phyloP scores from a whole-genome alignment of 2,329 filamentous ascomycete genomes.

The Amauroascus verrucosus region DNA sequence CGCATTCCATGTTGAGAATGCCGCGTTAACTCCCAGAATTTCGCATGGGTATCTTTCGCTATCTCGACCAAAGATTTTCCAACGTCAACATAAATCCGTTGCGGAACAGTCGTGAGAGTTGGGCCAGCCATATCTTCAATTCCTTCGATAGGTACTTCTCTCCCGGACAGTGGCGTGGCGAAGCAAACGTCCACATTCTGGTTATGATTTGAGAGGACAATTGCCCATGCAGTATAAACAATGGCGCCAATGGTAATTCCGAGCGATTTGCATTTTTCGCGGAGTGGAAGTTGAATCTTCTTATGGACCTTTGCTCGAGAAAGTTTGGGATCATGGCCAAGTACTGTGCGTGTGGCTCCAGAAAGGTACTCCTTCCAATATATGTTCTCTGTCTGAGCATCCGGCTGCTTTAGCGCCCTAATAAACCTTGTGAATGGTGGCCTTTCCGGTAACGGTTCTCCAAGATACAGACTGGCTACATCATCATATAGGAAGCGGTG shows the following conservation, averaged over 20 bases:
- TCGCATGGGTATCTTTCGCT: not conserved
- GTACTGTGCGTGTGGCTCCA: not conserved
- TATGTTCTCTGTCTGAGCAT: not conserved
- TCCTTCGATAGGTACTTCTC: slow-evolving; percentile 1
- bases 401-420: not conserved
- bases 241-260: slow-evolving; percentile 5
- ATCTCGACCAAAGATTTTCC: not conserved
- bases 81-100: not conserved
- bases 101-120: not conserved
- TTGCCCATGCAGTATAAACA: slow-evolving; percentile 16
- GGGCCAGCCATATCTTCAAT: not conserved
- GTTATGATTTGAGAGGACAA: slow-evolving; percentile 13
- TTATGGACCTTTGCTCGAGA: not conserved
- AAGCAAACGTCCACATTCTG: slow-evolving; percentile 13
- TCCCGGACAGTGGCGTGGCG: slow-evolving; percentile 13
- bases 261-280: not conserved
- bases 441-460: not conserved
- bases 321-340: not conserved
- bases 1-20: not conserved
- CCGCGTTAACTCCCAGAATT: not conserved
- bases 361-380: not conserved
- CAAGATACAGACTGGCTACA: slow-evolving; percentile 7
- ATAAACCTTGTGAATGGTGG: not conserved
- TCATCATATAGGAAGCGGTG: slow-evolving; percentile 24
- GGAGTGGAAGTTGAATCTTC: not conserved